These are phyloP conservation scores for Paramecium sexaurelia DNA, from an alignment of 73 alveolate genomes.

Conservation along the genomic window DNA sequence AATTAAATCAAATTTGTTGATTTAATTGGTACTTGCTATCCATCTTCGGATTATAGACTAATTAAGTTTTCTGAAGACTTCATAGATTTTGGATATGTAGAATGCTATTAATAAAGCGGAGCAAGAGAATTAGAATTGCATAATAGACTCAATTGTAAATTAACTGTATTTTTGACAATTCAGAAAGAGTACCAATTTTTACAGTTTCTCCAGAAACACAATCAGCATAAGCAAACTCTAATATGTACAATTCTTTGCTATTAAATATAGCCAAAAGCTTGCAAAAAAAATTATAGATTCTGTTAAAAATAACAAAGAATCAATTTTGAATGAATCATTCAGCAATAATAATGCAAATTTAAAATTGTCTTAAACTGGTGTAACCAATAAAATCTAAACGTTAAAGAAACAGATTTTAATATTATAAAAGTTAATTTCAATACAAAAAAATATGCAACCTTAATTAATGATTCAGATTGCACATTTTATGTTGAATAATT, in stretches of 20 bases:
- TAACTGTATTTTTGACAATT: conserved; percentile 67
- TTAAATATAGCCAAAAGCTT: conserved; percentile 53
- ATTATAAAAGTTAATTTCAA: conserved; percentile 96
- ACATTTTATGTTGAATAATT: conserved; percentile 89
- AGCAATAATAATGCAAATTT: not conserved
- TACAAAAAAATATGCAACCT: conserved; percentile 83
- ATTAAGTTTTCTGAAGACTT: conserved; percentile 74
- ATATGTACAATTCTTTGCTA: conserved; percentile 55
- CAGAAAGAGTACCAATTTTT: conserved; percentile 57
- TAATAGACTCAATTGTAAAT: conserved; percentile 72
- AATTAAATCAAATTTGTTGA: conserved; percentile 92
- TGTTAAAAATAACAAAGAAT: conserved; percentile 42
- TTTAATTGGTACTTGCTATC: conserved; percentile 94
- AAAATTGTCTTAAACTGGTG: conserved; percentile 27
- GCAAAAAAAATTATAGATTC: conserved; percentile 55
- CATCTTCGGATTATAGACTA: conserved; percentile 71
- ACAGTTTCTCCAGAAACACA: conserved; percentile 64
- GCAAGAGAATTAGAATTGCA: conserved; percentile 69
- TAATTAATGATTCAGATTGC: conserved; percentile 90
- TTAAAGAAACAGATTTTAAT: conserved; percentile 89
- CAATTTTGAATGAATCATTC: conserved; percentile 22
- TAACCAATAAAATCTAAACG: conserved; percentile 73
- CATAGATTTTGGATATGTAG: conserved; percentile 81
- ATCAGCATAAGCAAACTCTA: conserved; percentile 55
- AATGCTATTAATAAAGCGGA: conserved; percentile 77